Percentiles rank a stretch among this genome's conserved stretches.
These are phyloP conservation scores for Amylocystis lapponica DNA, from an alignment of 768 basidiomycete genomes.

Conservation along the genomic window DNA sequence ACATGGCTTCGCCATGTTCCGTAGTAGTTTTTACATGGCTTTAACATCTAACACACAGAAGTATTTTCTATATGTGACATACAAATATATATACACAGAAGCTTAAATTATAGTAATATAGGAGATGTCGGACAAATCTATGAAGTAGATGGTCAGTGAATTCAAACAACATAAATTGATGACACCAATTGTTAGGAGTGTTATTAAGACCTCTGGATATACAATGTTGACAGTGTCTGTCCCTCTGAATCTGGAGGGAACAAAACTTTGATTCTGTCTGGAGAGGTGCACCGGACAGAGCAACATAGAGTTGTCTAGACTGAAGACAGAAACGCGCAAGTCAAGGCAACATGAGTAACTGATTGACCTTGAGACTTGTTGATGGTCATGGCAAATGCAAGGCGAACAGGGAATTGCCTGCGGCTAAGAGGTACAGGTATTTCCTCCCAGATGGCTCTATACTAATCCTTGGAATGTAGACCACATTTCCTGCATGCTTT, in stretches of 20 bases:
- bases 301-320: slow-evolving; percentile 42
- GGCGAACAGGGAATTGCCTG: slow-evolving; percentile 36
- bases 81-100: no score
- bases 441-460: slow-evolving; percentile 24
- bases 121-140: no score
- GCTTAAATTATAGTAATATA: no score
- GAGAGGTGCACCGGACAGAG: slow-evolving; percentile 32
- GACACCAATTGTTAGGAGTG: no score
- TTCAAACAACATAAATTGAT: no score
- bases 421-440: slow-evolving; percentile 26
- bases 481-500: slow-evolving; percentile 28
- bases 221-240: not conserved
- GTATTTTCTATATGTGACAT: no score
- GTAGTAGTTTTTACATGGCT: no score
- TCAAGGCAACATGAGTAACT: slow-evolving; percentile 35
- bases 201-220: slow-evolving; percentile 2
- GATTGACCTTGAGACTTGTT: slow-evolving; percentile 43
- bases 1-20: no score
- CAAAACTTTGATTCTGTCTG: slow-evolving; percentile 23
- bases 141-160: no score
- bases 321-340: slow-evolving; percentile 30
- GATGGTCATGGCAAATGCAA: slow-evolving; percentile 29
- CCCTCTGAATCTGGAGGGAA: not conserved
- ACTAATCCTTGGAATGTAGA: slow-evolving; percentile 35
- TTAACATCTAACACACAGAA: no score